Evolutionary conservation across 306 rosid genomes (phyloP).

Genomic region (Dalbergia oliveri): DNA sequence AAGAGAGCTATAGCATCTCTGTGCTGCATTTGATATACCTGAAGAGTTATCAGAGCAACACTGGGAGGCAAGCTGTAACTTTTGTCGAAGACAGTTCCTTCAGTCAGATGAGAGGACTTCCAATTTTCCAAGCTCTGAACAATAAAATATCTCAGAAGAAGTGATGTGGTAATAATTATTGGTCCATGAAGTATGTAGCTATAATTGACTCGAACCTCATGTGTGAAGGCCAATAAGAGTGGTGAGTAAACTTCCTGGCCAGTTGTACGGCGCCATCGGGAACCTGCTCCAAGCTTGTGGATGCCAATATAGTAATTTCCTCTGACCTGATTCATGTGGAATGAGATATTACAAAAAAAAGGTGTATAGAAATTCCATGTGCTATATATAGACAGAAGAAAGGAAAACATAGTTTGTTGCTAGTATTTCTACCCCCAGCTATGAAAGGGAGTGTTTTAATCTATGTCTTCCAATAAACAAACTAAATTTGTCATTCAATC

Average conservation of each 20-base stretch:
- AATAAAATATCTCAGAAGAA: constrained; percentile 21
- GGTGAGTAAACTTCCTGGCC: constrained; percentile 88
- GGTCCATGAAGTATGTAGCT: not conserved
- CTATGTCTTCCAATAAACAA: not conserved
- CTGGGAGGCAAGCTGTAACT: constrained; percentile 78
- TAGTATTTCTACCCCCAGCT: not conserved
- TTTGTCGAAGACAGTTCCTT: constrained; percentile 64
- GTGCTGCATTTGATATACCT: constrained; percentile 57
- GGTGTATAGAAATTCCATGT: not conserved
- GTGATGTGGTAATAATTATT: not conserved
- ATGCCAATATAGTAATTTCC: constrained; percentile 71
- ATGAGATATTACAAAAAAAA: constrained; percentile 12
- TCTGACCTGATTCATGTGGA: constrained; percentile 60
- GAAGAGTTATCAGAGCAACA: constrained; percentile 88
- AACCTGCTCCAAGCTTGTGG: constrained; percentile 64
- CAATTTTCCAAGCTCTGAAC: constrained; percentile 65
- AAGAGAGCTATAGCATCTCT: not conserved
- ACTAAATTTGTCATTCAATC: not conserved
- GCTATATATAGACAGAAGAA: not conserved
- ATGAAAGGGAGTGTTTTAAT: not conserved
- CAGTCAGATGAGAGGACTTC: constrained; percentile 70
- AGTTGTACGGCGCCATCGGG: constrained; percentile 77
- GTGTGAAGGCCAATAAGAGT: constrained; percentile 66
- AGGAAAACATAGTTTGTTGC: not conserved
- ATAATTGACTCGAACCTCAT: constrained; percentile 59